phyloP scores from a whole-genome alignment of 331 rosid genomes.

The Saraca asoca region DNA sequence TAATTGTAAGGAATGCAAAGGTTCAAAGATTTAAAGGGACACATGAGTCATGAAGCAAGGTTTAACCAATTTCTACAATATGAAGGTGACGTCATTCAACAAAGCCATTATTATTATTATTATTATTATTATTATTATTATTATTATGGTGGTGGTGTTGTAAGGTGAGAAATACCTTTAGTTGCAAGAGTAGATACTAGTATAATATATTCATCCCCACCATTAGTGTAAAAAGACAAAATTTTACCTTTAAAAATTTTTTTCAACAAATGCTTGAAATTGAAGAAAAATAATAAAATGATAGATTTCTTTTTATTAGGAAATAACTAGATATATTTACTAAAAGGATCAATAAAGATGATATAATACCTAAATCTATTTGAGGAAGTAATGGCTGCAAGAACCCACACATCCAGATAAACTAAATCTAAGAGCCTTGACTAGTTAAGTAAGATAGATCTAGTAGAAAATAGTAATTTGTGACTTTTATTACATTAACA shows the following conservation, averaged over 20 bases:
- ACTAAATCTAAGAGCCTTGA: background rate
- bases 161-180: background rate
- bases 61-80: background rate
- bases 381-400: background rate
- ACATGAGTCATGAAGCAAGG: background rate
- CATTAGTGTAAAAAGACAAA: background rate
- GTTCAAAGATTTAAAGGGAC: background rate
- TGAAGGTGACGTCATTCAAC: background rate
- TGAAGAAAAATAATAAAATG: background rate
- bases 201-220: background rate
- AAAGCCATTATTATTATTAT: too few relatives aligned
- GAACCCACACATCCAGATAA: constrained; percentile 1
- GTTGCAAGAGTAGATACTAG: background rate
- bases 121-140: too few relatives aligned
- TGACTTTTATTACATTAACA: background rate
- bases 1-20: background rate
- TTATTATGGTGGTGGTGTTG: background rate
- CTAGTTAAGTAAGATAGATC: background rate
- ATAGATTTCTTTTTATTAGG: background rate
- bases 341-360: background rate
- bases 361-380: constrained; percentile 1
- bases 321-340: background rate
- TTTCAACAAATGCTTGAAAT: background rate
- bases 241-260: background rate
- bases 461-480: background rate